Conservation (phyloP, 176 grass and related monocot species). For the Ensete glaucum region DNA sequence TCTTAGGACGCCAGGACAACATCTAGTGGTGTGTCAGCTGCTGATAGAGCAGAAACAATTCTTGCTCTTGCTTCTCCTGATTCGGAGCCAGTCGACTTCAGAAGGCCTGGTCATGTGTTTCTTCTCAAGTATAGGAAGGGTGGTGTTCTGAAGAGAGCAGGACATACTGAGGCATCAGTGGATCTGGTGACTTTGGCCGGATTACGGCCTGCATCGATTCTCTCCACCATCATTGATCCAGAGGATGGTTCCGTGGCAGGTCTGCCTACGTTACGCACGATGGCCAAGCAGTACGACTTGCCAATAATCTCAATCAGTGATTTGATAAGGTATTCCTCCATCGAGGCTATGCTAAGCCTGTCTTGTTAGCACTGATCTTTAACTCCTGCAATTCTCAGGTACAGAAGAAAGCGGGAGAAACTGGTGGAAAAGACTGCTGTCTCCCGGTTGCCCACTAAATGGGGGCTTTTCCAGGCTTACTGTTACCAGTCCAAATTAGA, state of each 20-base stretch:
- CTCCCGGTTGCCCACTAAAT: slow-evolving; percentile 79
- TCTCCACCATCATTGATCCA: slow-evolving; percentile 62
- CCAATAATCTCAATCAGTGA: slow-evolving; percentile 75
- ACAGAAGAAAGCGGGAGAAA: slow-evolving; percentile 79
- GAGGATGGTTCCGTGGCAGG: slow-evolving; percentile 66
- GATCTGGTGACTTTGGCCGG: slow-evolving; percentile 64
- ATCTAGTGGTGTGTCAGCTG: slow-evolving; percentile 63
- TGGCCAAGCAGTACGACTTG: slow-evolving; percentile 56
- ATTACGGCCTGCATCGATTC: slow-evolving; percentile 54
- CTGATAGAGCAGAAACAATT: slow-evolving; percentile 77
- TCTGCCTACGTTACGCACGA: slow-evolving; percentile 35
- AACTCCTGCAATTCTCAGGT: slow-evolving; percentile 43
- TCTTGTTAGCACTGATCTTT: slow-evolving; percentile 15
- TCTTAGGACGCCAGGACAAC: slow-evolving; percentile 64
- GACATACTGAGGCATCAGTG: slow-evolving; percentile 72
- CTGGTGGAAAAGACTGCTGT: slow-evolving; percentile 77
- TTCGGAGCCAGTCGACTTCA: slow-evolving; percentile 73
- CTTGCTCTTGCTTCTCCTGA: slow-evolving; percentile 59
- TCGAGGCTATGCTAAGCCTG: slow-evolving; percentile 27
- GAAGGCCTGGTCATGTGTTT: slow-evolving; percentile 76
- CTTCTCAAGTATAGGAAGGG: slow-evolving; percentile 77
- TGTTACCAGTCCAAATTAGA: slow-evolving; percentile 92
- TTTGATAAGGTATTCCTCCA: slow-evolving; percentile 80
- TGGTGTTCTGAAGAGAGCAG: slow-evolving; percentile 67
- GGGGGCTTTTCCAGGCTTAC: slow-evolving; percentile 77